These are phyloP conservation scores for Carex littledalei DNA, from an alignment of 176 grass and related monocot genomes.

Conservation along the genomic window DNA sequence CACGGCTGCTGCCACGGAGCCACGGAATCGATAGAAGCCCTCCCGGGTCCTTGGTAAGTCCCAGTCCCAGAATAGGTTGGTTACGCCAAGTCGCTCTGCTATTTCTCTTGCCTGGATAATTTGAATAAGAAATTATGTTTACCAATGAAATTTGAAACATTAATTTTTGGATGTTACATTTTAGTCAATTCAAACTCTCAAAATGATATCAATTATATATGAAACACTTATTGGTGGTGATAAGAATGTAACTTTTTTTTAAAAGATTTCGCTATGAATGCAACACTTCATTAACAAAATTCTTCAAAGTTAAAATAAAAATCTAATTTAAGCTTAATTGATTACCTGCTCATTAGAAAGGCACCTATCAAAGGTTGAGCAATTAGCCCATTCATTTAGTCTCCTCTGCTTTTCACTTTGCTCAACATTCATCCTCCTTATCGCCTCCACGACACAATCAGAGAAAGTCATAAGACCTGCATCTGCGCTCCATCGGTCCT, in stretches of 20 bases:
- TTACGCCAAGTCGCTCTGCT: slow-evolving; percentile 50
- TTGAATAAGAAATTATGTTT: not conserved
- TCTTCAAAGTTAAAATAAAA: not conserved
- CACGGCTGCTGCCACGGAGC: slow-evolving; percentile 66
- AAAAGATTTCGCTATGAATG: not conserved
- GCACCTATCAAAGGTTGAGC: slow-evolving; percentile 44
- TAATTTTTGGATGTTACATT: not conserved
- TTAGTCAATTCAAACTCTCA: not conserved
- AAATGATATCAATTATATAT: not conserved
- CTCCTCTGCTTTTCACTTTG: slow-evolving; percentile 47
- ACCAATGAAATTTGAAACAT: not conserved
- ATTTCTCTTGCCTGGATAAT: slow-evolving; percentile 36
- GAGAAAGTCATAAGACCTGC: slow-evolving; percentile 74
- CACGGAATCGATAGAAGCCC: slow-evolving; percentile 83
- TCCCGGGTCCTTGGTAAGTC: slow-evolving; percentile 79
- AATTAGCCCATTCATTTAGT: slow-evolving; percentile 50
- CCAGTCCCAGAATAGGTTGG: slow-evolving; percentile 80
- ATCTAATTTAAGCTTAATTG: not conserved
- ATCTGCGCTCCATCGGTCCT: slow-evolving; percentile 56
- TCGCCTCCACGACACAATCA: slow-evolving; percentile 51
- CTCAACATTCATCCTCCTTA: slow-evolving; percentile 20
- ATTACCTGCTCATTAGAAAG: slow-evolving; percentile 42
- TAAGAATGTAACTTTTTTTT: not conserved
- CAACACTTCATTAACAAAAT: not conserved
- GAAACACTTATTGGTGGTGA: not conserved